Evolutionary conservation across 2,329 filamentous ascomycete genomes (phyloP).

Genomic region (Monilinia fructigena): DNA sequence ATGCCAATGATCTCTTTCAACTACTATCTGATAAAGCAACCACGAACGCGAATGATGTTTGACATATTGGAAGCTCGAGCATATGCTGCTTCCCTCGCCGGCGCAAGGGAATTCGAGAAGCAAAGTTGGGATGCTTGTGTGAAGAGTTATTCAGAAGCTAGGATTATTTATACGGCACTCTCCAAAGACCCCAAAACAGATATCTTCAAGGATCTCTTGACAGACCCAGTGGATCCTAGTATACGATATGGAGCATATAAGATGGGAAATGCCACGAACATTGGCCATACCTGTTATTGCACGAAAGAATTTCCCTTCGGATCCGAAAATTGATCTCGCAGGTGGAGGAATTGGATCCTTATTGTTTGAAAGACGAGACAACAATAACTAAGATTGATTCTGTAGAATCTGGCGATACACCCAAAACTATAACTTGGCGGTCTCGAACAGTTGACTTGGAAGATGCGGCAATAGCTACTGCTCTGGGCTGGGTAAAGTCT

Average conservation of each 20-base stretch:
- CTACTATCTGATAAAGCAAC: slow-evolving; percentile 61
- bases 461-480: slow-evolving; percentile 86
- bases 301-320: slow-evolving; percentile 72
- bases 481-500: slow-evolving; percentile 67
- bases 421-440: slow-evolving; percentile 81
- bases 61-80: slow-evolving; percentile 84
- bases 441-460: slow-evolving; percentile 83
- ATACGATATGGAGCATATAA: slow-evolving; percentile 95
- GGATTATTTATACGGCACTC: slow-evolving; percentile 80
- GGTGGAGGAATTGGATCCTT: slow-evolving; percentile 69
- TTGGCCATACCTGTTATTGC: slow-evolving; percentile 77
- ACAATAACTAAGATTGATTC: slow-evolving; percentile 51
- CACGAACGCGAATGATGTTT: slow-evolving; percentile 63
- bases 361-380: slow-evolving; percentile 59
- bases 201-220: slow-evolving; percentile 79
- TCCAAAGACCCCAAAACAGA: slow-evolving; percentile 67
- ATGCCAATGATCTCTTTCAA: slow-evolving; percentile 65
- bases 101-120: slow-evolving; percentile 81
- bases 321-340: slow-evolving; percentile 60
- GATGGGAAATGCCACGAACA: slow-evolving; percentile 78
- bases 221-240: slow-evolving; percentile 85
- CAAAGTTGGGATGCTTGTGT: slow-evolving; percentile 81
- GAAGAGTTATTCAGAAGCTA: slow-evolving; percentile 69
- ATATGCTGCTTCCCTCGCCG: slow-evolving; percentile 74
- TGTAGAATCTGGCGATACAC: slow-evolving; percentile 55